A percentile compares a stretch with the other conserved stretches of the same genome.
These are phyloP conservation scores for Candida verbasci DNA, from an alignment of 805 yeast genomes.

Conservation along the genomic window DNA sequence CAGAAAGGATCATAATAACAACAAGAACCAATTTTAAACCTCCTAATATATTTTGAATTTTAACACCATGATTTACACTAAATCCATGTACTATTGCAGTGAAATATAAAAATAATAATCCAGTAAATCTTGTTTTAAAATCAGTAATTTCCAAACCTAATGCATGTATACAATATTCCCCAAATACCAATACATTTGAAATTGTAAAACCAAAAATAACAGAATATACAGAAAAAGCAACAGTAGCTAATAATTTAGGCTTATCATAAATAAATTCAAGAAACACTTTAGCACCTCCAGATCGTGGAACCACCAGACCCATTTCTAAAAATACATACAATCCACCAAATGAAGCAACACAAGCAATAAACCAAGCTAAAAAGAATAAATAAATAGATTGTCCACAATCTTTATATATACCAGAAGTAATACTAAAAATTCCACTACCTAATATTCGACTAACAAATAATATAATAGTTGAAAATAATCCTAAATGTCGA, in stretches of 20 bases:
- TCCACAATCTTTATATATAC: constrained; percentile 63
- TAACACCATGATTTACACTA: constrained; percentile 57
- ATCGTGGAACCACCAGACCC: constrained; percentile 65
- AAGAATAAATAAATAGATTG: constrained; percentile 61
- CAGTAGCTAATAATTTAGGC: constrained; percentile 55
- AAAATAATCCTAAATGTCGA: constrained; percentile 64
- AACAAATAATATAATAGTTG: constrained; percentile 59
- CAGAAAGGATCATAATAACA: constrained; percentile 51
- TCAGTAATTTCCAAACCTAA: constrained; percentile 38
- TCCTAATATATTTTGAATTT: constrained; percentile 61
- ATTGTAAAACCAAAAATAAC: constrained; percentile 53
- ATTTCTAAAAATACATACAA: constrained; percentile 62
- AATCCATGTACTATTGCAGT: constrained; percentile 48
- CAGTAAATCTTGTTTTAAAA: constrained; percentile 28
- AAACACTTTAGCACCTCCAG: constrained; percentile 71
- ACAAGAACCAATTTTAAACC: constrained; percentile 54
- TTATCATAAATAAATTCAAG: constrained; percentile 60
- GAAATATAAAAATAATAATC: constrained; percentile 23
- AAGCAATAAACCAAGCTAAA: constrained; percentile 60
- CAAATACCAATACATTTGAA: constrained; percentile 56
- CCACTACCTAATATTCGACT: constrained; percentile 77
- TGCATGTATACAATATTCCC: constrained; percentile 51
- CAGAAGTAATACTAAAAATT: constrained; percentile 67
- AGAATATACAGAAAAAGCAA: constrained; percentile 45
- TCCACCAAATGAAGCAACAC: constrained; percentile 61